Evolutionary conservation across 306 rosid species (phyloP).

Genomic region (Vigna unguiculata): DNA sequence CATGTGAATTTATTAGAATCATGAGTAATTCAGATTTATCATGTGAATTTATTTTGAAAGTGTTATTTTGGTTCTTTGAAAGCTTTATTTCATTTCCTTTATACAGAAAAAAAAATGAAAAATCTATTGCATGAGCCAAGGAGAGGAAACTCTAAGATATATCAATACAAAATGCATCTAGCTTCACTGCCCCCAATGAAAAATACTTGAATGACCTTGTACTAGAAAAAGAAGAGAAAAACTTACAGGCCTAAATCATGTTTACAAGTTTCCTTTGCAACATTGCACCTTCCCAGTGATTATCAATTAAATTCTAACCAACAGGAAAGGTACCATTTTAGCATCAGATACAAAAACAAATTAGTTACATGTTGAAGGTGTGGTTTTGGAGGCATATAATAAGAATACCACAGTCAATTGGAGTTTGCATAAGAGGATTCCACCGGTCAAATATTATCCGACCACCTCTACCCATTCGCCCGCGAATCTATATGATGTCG

Average conservation of each 20-base stretch:
- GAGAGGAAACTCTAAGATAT: slow-evolving; percentile 36
- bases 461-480: slow-evolving; percentile 97
- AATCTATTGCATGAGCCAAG: slow-evolving; percentile 29
- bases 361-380: slow-evolving; percentile 73
- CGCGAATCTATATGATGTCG: slow-evolving; percentile 66
- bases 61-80: slow-evolving; percentile 15
- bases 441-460: slow-evolving; percentile 90
- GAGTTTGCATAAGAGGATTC: slow-evolving; percentile 88
- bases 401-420: slow-evolving; percentile 82
- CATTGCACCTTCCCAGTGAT: slow-evolving; percentile 51
- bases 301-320: slow-evolving; percentile 47
- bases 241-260: slow-evolving; percentile 44
- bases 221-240: slow-evolving; percentile 31
- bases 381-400: slow-evolving; percentile 80
- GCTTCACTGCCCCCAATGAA: slow-evolving; percentile 41
- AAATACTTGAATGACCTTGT: slow-evolving; percentile 40
- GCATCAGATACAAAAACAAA: slow-evolving; percentile 35
- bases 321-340: slow-evolving; percentile 44
- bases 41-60: slow-evolving; percentile 14
- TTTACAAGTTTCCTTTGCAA: slow-evolving; percentile 48
- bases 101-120: not conserved
- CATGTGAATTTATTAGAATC: no score
- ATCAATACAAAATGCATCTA: slow-evolving; percentile 41
- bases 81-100: not conserved
- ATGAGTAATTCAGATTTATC: no score